Evolutionary conservation across 208 protist genomes (phyloP), one percentile per base, ranked within the genome.

Genomic region (Vickermania spadyakhi): DNA sequence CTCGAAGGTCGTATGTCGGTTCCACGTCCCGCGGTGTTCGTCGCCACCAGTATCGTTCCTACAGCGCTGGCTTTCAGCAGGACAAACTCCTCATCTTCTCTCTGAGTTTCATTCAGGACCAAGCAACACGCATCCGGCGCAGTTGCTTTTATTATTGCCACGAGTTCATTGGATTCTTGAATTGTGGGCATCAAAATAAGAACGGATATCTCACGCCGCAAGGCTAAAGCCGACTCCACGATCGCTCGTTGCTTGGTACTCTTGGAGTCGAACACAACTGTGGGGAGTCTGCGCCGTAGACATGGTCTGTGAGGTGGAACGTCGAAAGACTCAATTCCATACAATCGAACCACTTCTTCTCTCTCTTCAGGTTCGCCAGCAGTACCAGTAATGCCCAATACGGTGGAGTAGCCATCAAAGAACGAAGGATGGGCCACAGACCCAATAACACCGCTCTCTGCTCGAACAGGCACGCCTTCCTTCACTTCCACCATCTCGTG

Each of bases 41-140:
- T 62, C 13, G 57, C 57, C 28, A 62, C 57, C 3, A 62, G 21
- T 25, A 62, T 52, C 57, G 57, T 62, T 21, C 57, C 36, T 22
- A 29, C 23, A n/a, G 13, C 26, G 14, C 36, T 45, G 18, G 36
- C 36, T 18, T 45, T 45, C 36, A 45, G 18, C 36, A 45, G 36
- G 11, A 45, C 36, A 45, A 45, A 45, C 36, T 45, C 36, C 18
- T 45, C 36, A 18, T 45, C 36, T 45, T 45, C 36, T 18, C 36
- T 45, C 18, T 45, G 36, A n/a, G 36, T 45, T 45, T 45, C 36
- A 18, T 45, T 45, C 36, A 45, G 36, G 7, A 45, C 36, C 36
- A 45, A 45, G 18, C 36, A 45, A 18, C 36, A 45, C 7, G 36
- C 7, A 18, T 7, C 11, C 18, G 36, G 36, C 36, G 36, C 36